Percentiles rank a stretch among this genome's conserved stretches.
Conservation (phyloP, 2,329 filamentous ascomycete genomes). For the Colletotrichum spinosum region DNA sequence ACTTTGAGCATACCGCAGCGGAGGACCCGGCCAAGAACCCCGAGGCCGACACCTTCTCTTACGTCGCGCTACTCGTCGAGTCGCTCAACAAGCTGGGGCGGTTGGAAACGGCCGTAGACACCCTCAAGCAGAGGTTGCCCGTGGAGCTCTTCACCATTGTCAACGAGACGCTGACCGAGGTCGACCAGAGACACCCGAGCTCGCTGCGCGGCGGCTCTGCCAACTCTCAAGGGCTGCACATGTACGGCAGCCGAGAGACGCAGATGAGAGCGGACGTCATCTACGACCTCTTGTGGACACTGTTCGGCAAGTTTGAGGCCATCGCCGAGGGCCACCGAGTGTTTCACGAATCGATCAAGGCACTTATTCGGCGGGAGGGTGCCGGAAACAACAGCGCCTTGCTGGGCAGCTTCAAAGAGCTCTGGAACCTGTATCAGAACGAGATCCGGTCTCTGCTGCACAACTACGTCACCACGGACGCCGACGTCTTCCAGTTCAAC, state of each 20-base stretch:
- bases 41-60: constrained; percentile 94
- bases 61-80: constrained; percentile 88
- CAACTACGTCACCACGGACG: constrained; percentile 95
- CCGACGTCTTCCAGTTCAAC: constrained; percentile 76
- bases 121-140: constrained; percentile 90
- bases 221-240: constrained; percentile 67
- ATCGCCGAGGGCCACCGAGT: constrained; percentile 96
- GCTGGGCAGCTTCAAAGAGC: constrained; percentile 90
- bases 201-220: constrained; percentile 71
- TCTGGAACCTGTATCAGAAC: constrained; percentile 98
- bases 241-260: constrained; percentile 77
- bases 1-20: constrained; percentile 71
- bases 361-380: constrained; percentile 86
- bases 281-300: constrained; percentile 88
- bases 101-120: constrained; percentile 87
- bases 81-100: constrained; percentile 89
- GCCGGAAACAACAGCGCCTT: constrained; percentile 72
- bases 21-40: constrained; percentile 95
- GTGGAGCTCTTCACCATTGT: constrained; percentile 95
- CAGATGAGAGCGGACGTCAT: constrained; percentile 86
- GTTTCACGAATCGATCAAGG: constrained; percentile 90
- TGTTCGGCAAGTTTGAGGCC: constrained; percentile 97
- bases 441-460: constrained; percentile 95
- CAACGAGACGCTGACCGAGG: constrained; percentile 93
- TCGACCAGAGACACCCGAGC: constrained; percentile 92